Evolutionary conservation across 192 early-diverging fungal genomes (phyloP).

Genomic region (Coemansia sp.): DNA sequence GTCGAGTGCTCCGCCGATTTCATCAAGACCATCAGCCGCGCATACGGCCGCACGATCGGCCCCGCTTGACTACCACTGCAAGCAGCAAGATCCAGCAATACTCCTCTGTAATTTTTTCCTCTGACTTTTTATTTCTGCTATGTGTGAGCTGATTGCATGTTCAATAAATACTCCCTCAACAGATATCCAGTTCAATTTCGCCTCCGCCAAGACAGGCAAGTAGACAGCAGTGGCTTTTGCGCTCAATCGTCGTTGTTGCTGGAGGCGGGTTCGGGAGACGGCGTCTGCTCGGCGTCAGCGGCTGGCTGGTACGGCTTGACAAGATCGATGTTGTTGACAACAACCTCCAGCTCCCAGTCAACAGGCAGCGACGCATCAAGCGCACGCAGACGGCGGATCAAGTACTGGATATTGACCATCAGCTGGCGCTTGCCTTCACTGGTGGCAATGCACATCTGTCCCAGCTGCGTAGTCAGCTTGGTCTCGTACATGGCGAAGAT

Average conservation of each 20-base stretch:
- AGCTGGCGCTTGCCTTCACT: slow-evolving; percentile 61
- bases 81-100: background rate
- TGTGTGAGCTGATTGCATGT: background rate
- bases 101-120: background rate
- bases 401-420: slow-evolving; percentile 75
- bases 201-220: no score
- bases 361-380: slow-evolving; percentile 74
- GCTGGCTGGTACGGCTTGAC: slow-evolving; percentile 56
- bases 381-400: slow-evolving; percentile 64
- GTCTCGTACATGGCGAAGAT: slow-evolving; percentile 78
- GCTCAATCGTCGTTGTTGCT: background rate
- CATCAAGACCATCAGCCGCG: slow-evolving; percentile 41
- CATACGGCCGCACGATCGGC: slow-evolving; percentile 39
- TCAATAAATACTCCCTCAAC: no score
- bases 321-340: slow-evolving; percentile 76
- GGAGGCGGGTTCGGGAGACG: background rate
- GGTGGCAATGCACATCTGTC: slow-evolving; percentile 26
- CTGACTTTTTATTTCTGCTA: background rate
- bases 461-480: slow-evolving; percentile 60
- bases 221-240: no score
- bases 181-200: no score
- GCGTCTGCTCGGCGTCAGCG: background rate
- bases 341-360: slow-evolving; percentile 71
- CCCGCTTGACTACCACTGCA: background rate
- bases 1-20: slow-evolving; percentile 46